Conservation (phyloP, 2,329 filamentous ascomycete genomes). For the Cordyceps fumosorosea region DNA sequence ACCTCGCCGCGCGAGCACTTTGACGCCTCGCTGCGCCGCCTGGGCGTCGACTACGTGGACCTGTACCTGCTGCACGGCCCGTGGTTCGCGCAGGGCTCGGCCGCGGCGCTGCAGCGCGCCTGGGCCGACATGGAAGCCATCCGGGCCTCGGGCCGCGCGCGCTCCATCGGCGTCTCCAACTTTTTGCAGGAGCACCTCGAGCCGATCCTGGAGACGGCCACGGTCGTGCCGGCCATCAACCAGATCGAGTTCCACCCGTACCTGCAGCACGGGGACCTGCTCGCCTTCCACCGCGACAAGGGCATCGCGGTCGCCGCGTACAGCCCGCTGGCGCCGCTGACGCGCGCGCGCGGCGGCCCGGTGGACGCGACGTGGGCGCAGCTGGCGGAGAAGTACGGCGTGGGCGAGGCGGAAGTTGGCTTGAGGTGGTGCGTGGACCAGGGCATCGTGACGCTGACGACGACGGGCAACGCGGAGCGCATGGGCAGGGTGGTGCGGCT, state of each 20-base stretch:
- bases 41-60: constrained; percentile 66
- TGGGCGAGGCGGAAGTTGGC: constrained; percentile 48
- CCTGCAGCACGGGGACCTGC: constrained; percentile 55
- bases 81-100: constrained; percentile 40
- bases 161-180: constrained; percentile 73
- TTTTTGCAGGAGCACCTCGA: constrained; percentile 54
- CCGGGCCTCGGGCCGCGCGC: constrained; percentile 57
- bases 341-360: constrained; percentile 43
- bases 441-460: constrained; percentile 52
- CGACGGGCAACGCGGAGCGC: constrained; percentile 51
- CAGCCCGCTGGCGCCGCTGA: constrained; percentile 46
- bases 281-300: constrained; percentile 51
- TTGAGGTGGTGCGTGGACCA: constrained; percentile 56
- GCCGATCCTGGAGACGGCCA: constrained; percentile 50
- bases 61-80: constrained; percentile 60
- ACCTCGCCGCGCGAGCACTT: constrained; percentile 45
- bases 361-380: constrained; percentile 43
- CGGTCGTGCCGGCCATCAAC: constrained; percentile 61
- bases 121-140: constrained; percentile 61
- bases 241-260: constrained; percentile 80
- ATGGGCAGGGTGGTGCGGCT: constrained; percentile 49
- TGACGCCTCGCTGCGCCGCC: constrained; percentile 53
- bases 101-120: constrained; percentile 47
- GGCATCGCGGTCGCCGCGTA: constrained; percentile 52
- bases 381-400: constrained; percentile 52